These are phyloP conservation scores for Kokia cookei DNA, from an alignment of 441 rosid genomes.

Conservation along the genomic window DNA sequence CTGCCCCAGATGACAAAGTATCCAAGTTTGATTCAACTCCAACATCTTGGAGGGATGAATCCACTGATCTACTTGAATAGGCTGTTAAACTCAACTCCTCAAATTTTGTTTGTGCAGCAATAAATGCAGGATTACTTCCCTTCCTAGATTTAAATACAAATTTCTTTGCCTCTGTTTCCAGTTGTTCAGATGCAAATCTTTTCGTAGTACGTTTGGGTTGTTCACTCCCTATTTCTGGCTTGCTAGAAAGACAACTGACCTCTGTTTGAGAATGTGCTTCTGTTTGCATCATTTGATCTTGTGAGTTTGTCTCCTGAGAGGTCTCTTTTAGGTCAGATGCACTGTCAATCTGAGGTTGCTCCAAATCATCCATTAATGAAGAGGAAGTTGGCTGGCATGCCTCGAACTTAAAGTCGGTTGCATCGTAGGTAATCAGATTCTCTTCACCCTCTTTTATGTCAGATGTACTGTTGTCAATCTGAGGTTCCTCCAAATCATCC, in stretches of 20 bases:
- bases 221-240: slow-evolving; percentile 42
- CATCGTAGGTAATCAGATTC: slow-evolving; percentile 29
- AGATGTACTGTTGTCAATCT: too few relatives aligned
- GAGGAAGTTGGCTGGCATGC: slow-evolving; percentile 17
- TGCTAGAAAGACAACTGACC: slow-evolving; percentile 18
- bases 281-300: slow-evolving; percentile 22
- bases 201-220: slow-evolving; percentile 51
- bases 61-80: slow-evolving; percentile 33
- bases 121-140: slow-evolving; percentile 57
- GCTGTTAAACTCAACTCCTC: slow-evolving; percentile 55
- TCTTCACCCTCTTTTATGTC: slow-evolving; percentile 27
- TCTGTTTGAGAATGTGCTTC: slow-evolving; percentile 28
- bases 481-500: too few relatives aligned
- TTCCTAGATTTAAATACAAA: slow-evolving; percentile 42
- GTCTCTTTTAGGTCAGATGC: slow-evolving; percentile 33
- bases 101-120: slow-evolving; percentile 67
- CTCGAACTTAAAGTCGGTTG: slow-evolving; percentile 29
- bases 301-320: slow-evolving; percentile 25
- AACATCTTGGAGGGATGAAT: slow-evolving; percentile 34
- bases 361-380: slow-evolving; percentile 20
- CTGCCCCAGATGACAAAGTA: slow-evolving; percentile 1
- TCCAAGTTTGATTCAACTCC: slow-evolving; percentile 36
- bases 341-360: slow-evolving; percentile 30
- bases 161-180: slow-evolving; percentile 41
- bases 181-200: slow-evolving; percentile 45